Evolutionary conservation across 208 protist species (phyloP).

Genomic region (Acanthamoeba polyphaga): DNA sequence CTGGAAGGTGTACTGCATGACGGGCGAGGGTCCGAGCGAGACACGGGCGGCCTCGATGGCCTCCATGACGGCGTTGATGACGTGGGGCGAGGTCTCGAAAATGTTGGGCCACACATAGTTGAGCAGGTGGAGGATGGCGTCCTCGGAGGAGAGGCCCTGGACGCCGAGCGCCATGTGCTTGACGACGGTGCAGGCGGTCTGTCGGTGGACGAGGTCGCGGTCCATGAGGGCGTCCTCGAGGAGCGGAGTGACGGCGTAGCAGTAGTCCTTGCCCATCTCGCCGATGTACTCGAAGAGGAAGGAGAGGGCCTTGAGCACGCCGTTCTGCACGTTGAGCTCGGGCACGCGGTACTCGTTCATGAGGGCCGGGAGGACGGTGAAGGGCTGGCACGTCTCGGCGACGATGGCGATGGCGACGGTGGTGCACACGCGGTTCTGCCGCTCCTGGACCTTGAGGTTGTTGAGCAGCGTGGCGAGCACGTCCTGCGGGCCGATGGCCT

Average conservation of each 20-base stretch:
- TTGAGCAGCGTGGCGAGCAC: conserved; percentile 99
- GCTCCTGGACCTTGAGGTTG: conserved; percentile 99
- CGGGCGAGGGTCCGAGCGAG: conserved; percentile 94
- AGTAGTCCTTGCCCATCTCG: conserved; percentile 98
- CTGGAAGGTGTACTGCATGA: conserved; percentile 97
- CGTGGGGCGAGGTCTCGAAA: conserved; percentile 98
- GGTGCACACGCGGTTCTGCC: conserved; percentile 99
- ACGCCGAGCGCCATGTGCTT: conserved; percentile 94
- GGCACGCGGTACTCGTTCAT: conserved; percentile 99
- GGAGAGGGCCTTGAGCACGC: conserved; percentile 91
- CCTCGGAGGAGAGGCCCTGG: conserved; percentile 92
- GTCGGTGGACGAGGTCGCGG: conserved; percentile 97
- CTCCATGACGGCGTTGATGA: conserved; percentile 98
- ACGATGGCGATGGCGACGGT: conserved; percentile 99
- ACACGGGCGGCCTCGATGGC: conserved; percentile 98
- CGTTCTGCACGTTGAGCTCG: conserved; percentile 98
- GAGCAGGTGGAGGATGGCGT: conserved; percentile 98
- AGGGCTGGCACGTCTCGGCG: conserved; percentile 98
- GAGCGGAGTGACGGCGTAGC: conserved; percentile 97
- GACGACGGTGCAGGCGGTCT: conserved; percentile 98
- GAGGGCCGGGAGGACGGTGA: conserved; percentile 99
- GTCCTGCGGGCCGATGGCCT: conserved; percentile 98
- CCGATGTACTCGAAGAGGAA: conserved; percentile 99
- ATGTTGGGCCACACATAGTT: conserved; percentile 99
- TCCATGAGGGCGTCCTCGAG: conserved; percentile 99